phyloP scores from a whole-genome alignment of 371 early-diverging fungal species.

The Mucor indicus region DNA sequence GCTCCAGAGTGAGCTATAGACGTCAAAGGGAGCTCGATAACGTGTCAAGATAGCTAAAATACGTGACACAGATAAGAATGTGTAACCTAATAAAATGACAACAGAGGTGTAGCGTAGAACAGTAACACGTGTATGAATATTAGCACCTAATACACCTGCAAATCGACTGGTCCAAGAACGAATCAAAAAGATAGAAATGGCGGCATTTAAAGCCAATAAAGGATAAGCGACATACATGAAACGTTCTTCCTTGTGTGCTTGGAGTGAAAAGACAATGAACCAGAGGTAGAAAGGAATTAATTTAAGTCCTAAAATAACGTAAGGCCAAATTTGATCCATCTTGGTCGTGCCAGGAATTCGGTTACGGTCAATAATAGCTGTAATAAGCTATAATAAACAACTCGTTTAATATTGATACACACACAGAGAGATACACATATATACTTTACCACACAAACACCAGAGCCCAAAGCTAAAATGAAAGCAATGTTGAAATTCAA shows the following conservation, averaged over 20 bases:
- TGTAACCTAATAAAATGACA: slow-evolving; percentile 35
- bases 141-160: slow-evolving; percentile 32
- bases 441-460: slow-evolving; percentile 64
- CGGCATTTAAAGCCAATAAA: slow-evolving; percentile 76
- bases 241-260: slow-evolving; percentile 96
- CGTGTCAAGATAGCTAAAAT: slow-evolving; percentile 56
- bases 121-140: slow-evolving; percentile 23
- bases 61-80: slow-evolving; percentile 60
- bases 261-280: slow-evolving; percentile 76
- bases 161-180: slow-evolving; percentile 37
- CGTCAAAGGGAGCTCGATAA: slow-evolving; percentile 65
- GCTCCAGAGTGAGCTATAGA: slow-evolving; percentile 50
- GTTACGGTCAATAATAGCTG: slow-evolving; percentile 42
- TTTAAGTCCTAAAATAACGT: slow-evolving; percentile 50
- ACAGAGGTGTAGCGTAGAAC: slow-evolving; percentile 35
- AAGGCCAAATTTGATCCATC: slow-evolving; percentile 36
- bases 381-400: slow-evolving; percentile 22
- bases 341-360: slow-evolving; percentile 36
- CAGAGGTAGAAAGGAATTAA: slow-evolving; percentile 72
- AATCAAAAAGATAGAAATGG: slow-evolving; percentile 62
- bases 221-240: slow-evolving; percentile 95
- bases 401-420: no score
- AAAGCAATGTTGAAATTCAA: slow-evolving; percentile 88
- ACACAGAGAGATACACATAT: no score
- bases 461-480: slow-evolving; percentile 61